Evolutionary conservation across 75 land plant species (phyloP).

Genomic region (Larix kaempferi): DNA sequence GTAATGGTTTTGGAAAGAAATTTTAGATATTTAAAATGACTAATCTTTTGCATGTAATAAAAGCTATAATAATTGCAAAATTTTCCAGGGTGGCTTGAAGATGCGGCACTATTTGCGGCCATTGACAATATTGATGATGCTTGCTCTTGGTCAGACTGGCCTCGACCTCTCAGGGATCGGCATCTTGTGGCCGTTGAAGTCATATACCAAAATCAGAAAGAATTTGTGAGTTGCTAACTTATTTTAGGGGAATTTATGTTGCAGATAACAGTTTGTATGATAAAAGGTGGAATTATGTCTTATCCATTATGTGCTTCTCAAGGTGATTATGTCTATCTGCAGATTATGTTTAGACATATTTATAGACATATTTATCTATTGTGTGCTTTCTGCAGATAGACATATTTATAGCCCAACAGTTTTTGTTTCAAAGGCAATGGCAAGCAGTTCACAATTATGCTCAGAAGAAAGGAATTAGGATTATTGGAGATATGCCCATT

Average conservation of each 20-base stretch:
- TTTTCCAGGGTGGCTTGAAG: conserved; percentile 89
- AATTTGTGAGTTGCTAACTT: conserved; percentile 55
- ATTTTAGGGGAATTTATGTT: neutral
- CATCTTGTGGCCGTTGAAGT: conserved; percentile 77
- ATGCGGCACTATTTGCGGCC: conserved; percentile 96
- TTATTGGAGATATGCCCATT: conserved; percentile 99
- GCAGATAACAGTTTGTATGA: neutral
- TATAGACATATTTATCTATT: too few relatives aligned
- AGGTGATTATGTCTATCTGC: too few relatives aligned
- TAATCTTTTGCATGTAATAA: too few relatives aligned
- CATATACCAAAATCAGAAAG: conserved; percentile 57
- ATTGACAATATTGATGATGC: conserved; percentile 58
- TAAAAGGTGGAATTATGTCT: neutral
- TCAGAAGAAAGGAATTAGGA: conserved; percentile 63
- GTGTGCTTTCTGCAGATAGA: conserved; percentile 55
- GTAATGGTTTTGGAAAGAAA: too few relatives aligned
- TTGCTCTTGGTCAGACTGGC: conserved; percentile 86
- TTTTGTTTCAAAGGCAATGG: conserved; percentile 97
- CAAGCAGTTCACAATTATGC: conserved; percentile 81
- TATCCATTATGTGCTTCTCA: neutral
- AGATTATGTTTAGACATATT: too few relatives aligned
- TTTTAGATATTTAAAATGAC: too few relatives aligned
- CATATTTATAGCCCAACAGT: conserved; percentile 83
- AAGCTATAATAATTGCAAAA: too few relatives aligned
- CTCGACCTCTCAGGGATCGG: conserved; percentile 76